Evolutionary conservation across 768 basidiomycete genomes (phyloP).

Genomic region (Asterophora parasitica): DNA sequence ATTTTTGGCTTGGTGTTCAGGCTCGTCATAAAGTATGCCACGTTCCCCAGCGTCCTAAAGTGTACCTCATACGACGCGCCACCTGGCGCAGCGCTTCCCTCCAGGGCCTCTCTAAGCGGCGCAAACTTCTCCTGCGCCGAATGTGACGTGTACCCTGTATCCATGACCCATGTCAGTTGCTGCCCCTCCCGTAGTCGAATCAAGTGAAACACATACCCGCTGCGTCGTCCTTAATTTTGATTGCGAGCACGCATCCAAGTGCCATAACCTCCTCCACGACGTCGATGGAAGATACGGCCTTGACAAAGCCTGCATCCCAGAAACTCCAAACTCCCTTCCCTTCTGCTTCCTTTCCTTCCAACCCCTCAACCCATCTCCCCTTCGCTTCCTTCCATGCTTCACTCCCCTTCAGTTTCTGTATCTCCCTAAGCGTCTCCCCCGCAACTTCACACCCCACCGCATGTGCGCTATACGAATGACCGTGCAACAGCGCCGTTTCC

Average conservation of each 20-base stretch:
- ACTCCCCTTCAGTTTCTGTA: conserved; percentile 47
- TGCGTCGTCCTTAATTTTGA: conserved; percentile 59
- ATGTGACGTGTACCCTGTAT: conserved; percentile 52
- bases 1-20: conserved; percentile 60
- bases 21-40: conserved; percentile 91
- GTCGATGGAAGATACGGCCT: conserved; percentile 49
- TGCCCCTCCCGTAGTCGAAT: not conserved
- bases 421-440: conserved; percentile 64
- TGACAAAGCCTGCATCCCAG: conserved; percentile 76
- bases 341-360: conserved; percentile 1
- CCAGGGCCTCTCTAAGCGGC: conserved; percentile 35
- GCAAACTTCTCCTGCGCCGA: conserved; percentile 61
- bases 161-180: not conserved
- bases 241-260: conserved; percentile 78
- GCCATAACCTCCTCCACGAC: conserved; percentile 77
- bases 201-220: conserved; percentile 39
- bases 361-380: conserved; percentile 45
- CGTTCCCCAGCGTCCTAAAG: conserved; percentile 83
- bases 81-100: conserved; percentile 30
- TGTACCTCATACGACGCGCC: conserved; percentile 67
- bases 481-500: conserved; percentile 84
- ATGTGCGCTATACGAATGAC: conserved; percentile 95
- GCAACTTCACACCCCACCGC: conserved; percentile 92
- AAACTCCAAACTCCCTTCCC: conserved; percentile 66
- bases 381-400: conserved; percentile 59